Conservation (phyloP, 257 asterid genomes). For the Solanum etuberosum region DNA sequence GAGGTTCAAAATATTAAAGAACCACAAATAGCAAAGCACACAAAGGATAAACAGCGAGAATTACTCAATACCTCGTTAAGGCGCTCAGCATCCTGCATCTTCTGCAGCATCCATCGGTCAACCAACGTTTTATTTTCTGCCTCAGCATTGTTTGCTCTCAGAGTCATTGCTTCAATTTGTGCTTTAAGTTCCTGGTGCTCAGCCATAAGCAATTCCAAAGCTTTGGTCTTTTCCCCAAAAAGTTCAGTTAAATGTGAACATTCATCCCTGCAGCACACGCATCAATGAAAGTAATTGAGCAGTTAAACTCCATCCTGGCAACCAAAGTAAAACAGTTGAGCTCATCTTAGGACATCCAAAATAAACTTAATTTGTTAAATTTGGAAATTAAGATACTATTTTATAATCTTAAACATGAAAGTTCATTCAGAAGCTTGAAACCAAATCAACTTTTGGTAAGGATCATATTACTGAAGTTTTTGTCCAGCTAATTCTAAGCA, state of each 20-base stretch:
- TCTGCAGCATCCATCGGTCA: constrained; percentile 89
- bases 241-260: constrained; percentile 47
- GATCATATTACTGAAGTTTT: neutral
- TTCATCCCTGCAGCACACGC: constrained; percentile 55
- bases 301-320: neutral
- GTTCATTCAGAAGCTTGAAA: neutral
- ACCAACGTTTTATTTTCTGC: constrained; percentile 76
- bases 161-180: constrained; percentile 51
- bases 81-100: constrained; percentile 92
- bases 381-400: neutral
- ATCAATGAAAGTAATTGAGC: neutral
- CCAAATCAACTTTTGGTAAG: neutral
- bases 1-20: neutral
- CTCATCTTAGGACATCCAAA: neutral
- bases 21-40: neutral
- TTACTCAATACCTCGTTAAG: constrained; percentile 63
- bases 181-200: constrained; percentile 71
- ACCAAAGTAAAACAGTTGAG: neutral
- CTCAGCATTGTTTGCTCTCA: constrained; percentile 57
- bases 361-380: neutral
- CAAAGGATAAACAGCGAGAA: neutral
- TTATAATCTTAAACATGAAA: neutral
- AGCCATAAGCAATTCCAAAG: constrained; percentile 63
- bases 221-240: constrained; percentile 75
- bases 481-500: neutral